These are phyloP conservation scores for Diaporthe vaccinii DNA, from an alignment of 2,329 filamentous ascomycete species.

Conservation along the genomic window DNA sequence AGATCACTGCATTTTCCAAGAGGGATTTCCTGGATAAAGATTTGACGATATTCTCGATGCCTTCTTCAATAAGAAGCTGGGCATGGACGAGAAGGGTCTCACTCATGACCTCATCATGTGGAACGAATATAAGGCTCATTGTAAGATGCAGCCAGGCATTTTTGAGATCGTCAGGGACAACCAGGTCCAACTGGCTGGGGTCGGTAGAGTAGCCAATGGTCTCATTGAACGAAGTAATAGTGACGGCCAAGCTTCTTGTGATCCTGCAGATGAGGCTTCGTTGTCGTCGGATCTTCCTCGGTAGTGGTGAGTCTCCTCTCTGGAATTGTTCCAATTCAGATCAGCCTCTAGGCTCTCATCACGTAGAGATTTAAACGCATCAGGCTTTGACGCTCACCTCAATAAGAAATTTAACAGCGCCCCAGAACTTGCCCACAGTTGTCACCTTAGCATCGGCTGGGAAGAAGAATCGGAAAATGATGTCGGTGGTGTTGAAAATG, in stretches of 20 bases:
- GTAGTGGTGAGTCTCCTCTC: background rate
- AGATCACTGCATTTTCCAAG: slow-evolving; percentile 46
- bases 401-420: background rate
- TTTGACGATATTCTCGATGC: slow-evolving; percentile 4
- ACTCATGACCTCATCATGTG: slow-evolving; percentile 3
- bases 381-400: background rate
- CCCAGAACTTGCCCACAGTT: slow-evolving; percentile 15
- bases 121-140: slow-evolving; percentile 1
- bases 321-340: background rate
- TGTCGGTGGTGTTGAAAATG: background rate
- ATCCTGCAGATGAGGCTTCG: slow-evolving; percentile 31
- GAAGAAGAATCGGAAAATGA: slow-evolving; percentile 8
- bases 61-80: background rate
- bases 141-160: slow-evolving; percentile 16
- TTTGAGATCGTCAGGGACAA: background rate
- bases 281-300: background rate
- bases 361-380: background rate
- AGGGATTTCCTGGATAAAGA: background rate
- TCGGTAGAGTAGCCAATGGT: background rate
- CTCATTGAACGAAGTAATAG: background rate
- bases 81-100: background rate
- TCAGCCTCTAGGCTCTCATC: background rate
- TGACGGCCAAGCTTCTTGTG: background rate
- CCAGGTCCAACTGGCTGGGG: background rate
- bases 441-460: background rate